Evolutionary conservation across 1,284 basidiomycete genomes (phyloP).

Genomic region (Mycosarcoma maydis): DNA sequence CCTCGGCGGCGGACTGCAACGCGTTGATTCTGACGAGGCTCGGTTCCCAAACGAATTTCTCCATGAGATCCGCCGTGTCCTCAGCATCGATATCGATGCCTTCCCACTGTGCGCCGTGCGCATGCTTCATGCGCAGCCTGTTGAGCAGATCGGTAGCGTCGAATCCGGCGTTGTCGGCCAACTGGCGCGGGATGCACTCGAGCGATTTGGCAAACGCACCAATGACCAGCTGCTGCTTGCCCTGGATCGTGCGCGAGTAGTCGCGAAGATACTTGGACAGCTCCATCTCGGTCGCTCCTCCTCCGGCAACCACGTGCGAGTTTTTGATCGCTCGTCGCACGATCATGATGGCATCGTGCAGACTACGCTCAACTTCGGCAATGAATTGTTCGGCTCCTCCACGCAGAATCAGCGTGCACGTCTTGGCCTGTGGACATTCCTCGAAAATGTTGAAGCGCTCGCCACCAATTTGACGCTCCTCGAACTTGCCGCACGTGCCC

Average conservation of each 20-base stretch:
- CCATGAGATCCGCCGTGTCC: constrained; percentile 89
- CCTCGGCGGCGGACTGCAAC: constrained; percentile 91
- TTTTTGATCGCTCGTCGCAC: constrained; percentile 97
- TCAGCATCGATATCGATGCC: constrained; percentile 96
- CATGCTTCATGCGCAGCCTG: constrained; percentile 96
- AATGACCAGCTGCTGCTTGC: constrained; percentile 94
- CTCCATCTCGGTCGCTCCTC: constrained; percentile 99
- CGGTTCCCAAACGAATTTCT: constrained; percentile 97
- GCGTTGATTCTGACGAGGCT: constrained; percentile 95
- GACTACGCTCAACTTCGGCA: constrained; percentile 93
- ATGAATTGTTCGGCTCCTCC: constrained; percentile 99
- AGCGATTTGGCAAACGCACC: constrained; percentile 96
- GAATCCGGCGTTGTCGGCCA: constrained; percentile 97
- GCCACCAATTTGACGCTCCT: constrained; percentile 95
- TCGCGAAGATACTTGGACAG: constrained; percentile 90
- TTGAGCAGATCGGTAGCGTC: constrained; percentile 98
- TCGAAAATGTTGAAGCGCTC: constrained; percentile 98
- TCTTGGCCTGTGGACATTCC: constrained; percentile 92
- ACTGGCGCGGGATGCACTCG: constrained; percentile 96
- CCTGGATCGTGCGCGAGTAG: constrained; percentile 89
- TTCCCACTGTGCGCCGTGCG: constrained; percentile 83
- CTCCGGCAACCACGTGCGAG: constrained; percentile 94
- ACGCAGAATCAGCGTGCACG: constrained; percentile 92
- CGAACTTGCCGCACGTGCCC: constrained; percentile 88
- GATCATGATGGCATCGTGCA: constrained; percentile 99